Evolutionary conservation across 257 asterid species (phyloP).

Genomic region (Ilex aquifolium): DNA sequence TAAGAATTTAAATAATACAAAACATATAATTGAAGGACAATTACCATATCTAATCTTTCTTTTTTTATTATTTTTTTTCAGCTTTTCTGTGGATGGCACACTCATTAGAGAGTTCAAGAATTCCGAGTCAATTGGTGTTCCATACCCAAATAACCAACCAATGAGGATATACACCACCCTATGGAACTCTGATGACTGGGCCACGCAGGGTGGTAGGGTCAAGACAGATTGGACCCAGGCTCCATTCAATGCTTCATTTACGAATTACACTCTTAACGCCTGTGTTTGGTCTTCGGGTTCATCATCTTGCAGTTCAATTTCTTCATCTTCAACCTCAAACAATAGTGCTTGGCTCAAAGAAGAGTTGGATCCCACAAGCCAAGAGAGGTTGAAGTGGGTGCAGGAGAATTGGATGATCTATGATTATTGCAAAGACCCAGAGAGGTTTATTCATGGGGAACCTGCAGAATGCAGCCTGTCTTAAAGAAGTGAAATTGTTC

Average conservation of each 20-base stretch:
- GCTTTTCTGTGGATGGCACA: conserved; percentile 16
- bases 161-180: conserved; percentile 42
- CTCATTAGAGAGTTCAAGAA: conserved; percentile 35
- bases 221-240: conserved; percentile 41
- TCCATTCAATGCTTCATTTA: conserved; percentile 35
- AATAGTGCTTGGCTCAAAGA: conserved; percentile 25
- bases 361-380: not conserved
- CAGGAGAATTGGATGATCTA: conserved; percentile 36
- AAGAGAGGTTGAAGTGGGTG: conserved; percentile 28
- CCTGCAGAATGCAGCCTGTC: conserved; percentile 19
- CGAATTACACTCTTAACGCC: conserved; percentile 27
- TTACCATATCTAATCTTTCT: too few relatives aligned
- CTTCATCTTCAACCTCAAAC: conserved; percentile 5
- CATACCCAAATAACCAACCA: conserved; percentile 37
- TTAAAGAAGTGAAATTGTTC: too few relatives aligned
- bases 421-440: conserved; percentile 33
- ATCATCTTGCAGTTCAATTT: conserved; percentile 1
- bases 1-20: too few relatives aligned
- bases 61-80: not conserved
- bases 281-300: conserved; percentile 23
- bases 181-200: conserved; percentile 49
- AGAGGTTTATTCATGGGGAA: conserved; percentile 31
- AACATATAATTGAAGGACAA: too few relatives aligned
- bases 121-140: conserved; percentile 25
- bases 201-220: conserved; percentile 32